A percentile compares a stretch with the other conserved stretches of the same genome.
Conservation (phyloP, 345 rosid genomes). For the Sonneratia caseolaris region DNA sequence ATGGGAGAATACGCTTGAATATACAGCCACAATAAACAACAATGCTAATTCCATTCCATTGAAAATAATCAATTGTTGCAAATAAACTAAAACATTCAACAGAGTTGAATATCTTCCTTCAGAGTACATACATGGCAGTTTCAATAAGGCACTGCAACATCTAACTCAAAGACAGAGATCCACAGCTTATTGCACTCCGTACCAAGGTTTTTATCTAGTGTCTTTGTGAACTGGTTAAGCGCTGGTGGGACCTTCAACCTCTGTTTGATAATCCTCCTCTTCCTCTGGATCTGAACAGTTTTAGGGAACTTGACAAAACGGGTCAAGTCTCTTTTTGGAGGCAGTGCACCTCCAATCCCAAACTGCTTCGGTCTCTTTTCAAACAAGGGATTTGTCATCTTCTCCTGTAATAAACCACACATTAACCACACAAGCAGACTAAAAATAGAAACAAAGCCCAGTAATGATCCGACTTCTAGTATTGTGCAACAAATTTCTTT, state of each 20-base stretch:
- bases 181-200: no score
- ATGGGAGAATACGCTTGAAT: not conserved
- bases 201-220: conserved; percentile 87
- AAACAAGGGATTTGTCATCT: conserved; percentile 57
- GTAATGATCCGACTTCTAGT: not conserved
- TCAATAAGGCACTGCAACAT: not conserved
- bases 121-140: no score
- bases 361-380: conserved; percentile 83
- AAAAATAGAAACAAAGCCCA: not conserved
- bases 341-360: conserved; percentile 84
- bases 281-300: conserved; percentile 61
- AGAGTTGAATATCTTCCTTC: no score
- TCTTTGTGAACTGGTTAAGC: conserved; percentile 79
- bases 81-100: no score
- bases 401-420: conserved; percentile 28
- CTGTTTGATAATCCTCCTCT: conserved; percentile 69
- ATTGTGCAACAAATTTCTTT: no score
- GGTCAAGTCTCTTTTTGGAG: conserved; percentile 73
- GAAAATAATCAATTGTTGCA: no score
- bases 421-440: not conserved
- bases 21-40: no score
- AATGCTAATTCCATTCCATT: not conserved
- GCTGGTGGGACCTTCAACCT: conserved; percentile 90
- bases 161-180: not conserved
- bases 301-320: conserved; percentile 74